Base-by-base conservation (phyloP, 352 stramenopile species). In the Elongisporangium prolatum region DNA sequence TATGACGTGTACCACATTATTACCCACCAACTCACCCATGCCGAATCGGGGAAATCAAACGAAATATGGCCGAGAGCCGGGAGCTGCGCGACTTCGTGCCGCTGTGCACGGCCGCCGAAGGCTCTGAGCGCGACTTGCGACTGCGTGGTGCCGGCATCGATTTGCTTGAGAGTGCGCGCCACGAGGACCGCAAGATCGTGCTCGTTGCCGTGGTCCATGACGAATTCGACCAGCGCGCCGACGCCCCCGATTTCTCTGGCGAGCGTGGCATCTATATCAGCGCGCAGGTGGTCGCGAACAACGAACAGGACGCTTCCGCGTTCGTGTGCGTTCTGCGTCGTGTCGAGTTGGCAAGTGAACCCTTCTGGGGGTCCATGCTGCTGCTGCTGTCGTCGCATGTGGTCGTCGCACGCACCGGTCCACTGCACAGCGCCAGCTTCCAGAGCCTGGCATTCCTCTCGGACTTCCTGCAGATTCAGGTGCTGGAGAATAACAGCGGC, bases 291-390 rank as follows among this genome's bases (percentile, higher is more conserved):
- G 67, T 75, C 22, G 75, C 54, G 55, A 62, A 80, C 17, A 59
- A 73, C 21, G 72, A 85, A n/a, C 69, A 83, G 59, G 75, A 88
- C 28, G 68, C 75, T 13, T 69, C 62, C 11, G 71, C 80, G 65
- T 49, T 91, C 25, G 44, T 86, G 6, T 54, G 79, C n/a, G 72
- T 84, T 3, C 56, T 91, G 51, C 69, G 70, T 2, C 55, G 68
- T 54, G 75, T 91, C 21, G 79, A 84, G 6, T 47, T 91, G 13
- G 52, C 53, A 0, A 24, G 64, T 0, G 79, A 89, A 56, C 77
- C 81, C 21, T 72, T 82, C 56, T 91, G 81, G 81, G 81, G 81
- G 28, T 76, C 65, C 13, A 62, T 91, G 59, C 65, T 91, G 37
- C 62, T 86, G 55, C 50, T 87, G 20, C 21, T 91, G 54, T 69